A percentile compares a stretch with the other conserved stretches of the same genome.
phyloP scores from a whole-genome alignment of 2,329 filamentous ascomycete genomes.

The Talaromyces atroroseus region DNA sequence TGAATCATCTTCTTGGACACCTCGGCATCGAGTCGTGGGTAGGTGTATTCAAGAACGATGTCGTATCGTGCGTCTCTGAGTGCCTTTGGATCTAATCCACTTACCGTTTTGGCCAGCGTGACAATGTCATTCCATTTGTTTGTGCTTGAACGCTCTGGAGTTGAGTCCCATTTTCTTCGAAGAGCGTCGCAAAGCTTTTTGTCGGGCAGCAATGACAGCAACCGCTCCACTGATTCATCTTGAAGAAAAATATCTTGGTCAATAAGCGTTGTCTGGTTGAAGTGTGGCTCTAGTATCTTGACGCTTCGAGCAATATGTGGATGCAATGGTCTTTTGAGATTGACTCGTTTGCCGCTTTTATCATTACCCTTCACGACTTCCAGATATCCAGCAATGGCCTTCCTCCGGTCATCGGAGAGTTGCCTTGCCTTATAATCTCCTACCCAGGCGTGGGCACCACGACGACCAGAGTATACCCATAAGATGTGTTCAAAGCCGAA shows the following conservation, averaged over 20 bases:
- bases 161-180: constrained; percentile 83
- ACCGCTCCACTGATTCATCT: constrained; percentile 64
- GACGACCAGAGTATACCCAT: constrained; percentile 96
- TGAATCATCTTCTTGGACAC: constrained; percentile 98
- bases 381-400: constrained; percentile 81
- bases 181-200: constrained; percentile 69
- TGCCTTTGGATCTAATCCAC: constrained; percentile 64
- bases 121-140: constrained; percentile 96
- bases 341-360: constrained; percentile 81
- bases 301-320: constrained; percentile 84
- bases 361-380: constrained; percentile 84
- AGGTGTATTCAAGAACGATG: constrained; percentile 94
- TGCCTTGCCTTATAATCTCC: constrained; percentile 81
- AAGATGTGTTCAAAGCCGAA: constrained; percentile 96
- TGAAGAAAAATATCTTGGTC: constrained; percentile 81
- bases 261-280: constrained; percentile 73
- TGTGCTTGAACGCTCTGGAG: constrained; percentile 67
- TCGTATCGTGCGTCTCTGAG: constrained; percentile 90
- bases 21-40: constrained; percentile 91
- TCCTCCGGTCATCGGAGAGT: constrained; percentile 79
- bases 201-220: constrained; percentile 82
- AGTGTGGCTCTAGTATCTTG: constrained; percentile 76
- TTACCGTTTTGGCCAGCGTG: constrained; percentile 70
- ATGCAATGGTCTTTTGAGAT: constrained; percentile 76
- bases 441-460: constrained; percentile 97